phyloP scores from a whole-genome alignment of 805 yeast species.

The Candida sanyiensis region DNA sequence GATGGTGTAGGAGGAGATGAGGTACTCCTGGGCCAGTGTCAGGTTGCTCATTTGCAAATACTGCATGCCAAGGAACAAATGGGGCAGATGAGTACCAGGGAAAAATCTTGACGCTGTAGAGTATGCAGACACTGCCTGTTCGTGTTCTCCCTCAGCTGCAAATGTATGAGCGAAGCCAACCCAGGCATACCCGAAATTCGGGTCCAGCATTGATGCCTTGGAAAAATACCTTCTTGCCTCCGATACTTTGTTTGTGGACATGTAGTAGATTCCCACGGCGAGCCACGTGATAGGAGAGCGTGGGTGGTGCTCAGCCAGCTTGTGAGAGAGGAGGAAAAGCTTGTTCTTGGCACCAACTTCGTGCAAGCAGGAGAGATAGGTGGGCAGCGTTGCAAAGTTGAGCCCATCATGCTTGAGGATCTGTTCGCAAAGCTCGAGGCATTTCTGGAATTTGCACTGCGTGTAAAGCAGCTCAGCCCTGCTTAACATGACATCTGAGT shows the following conservation, averaged over 20 bases:
- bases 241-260: conserved; percentile 60
- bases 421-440: conserved; percentile 67
- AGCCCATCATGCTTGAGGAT: conserved; percentile 52
- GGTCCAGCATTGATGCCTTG: conserved; percentile 81
- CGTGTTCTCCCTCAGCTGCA: conserved; percentile 98
- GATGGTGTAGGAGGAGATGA: conserved; percentile 64
- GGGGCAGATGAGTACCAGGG: conserved; percentile 86
- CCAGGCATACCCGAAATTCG: conserved; percentile 95
- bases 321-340: conserved; percentile 75
- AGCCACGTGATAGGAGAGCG: conserved; percentile 82
- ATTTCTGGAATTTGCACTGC: conserved; percentile 74
- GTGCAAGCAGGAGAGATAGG: conserved; percentile 75
- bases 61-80: conserved; percentile 92
- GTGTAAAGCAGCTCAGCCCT: conserved; percentile 65
- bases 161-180: conserved; percentile 97
- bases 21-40: conserved; percentile 79
- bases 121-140: conserved; percentile 95
- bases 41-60: conserved; percentile 83
- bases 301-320: conserved; percentile 79
- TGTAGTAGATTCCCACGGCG: conserved; percentile 86
- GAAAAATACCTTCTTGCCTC: conserved; percentile 88
- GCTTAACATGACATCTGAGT: conserved; percentile 62
- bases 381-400: conserved; percentile 67
- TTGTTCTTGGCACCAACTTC: conserved; percentile 81
- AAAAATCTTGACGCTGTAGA: conserved; percentile 91